Conservation (phyloP, 2,329 filamentous ascomycete species). For the Penicillium sclerotigenum region DNA sequence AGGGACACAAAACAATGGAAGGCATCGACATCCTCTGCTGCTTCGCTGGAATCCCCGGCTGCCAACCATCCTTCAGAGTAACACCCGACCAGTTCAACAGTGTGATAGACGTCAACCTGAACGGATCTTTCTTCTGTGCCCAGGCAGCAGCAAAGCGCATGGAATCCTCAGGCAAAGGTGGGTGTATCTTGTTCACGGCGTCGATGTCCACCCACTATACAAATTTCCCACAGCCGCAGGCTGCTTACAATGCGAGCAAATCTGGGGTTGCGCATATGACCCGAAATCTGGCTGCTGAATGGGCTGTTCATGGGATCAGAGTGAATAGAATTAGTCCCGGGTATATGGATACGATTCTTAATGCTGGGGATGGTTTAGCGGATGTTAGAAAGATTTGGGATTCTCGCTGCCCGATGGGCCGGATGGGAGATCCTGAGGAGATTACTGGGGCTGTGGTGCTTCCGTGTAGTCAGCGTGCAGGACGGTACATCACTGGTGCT, state of each 20-base stretch:
- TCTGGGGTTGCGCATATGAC: conserved; percentile 63
- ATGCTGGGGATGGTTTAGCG: conserved; percentile 60
- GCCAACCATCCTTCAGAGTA: conserved; percentile 60
- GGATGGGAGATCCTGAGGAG: conserved; percentile 64
- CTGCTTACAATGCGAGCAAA: conserved; percentile 70
- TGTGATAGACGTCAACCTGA: conserved; percentile 69
- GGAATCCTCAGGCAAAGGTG: conserved; percentile 41
- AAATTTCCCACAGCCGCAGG: conserved; percentile 71
- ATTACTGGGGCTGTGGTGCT: conserved; percentile 61
- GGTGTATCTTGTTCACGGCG: conserved; percentile 57
- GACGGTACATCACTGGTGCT: conserved; percentile 65
- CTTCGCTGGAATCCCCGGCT: conserved; percentile 67
- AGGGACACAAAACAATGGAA: conserved; percentile 41
- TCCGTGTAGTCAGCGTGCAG: conserved; percentile 55
- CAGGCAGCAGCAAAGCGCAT: conserved; percentile 56
- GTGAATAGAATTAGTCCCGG: conserved; percentile 70
- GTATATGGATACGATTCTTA: conserved; percentile 75
- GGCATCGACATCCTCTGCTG: conserved; percentile 57
- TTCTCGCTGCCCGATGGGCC: conserved; percentile 58
- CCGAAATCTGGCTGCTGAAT: conserved; percentile 67
- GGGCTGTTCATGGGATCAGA: conserved; percentile 66
- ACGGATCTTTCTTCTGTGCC: conserved; percentile 66
- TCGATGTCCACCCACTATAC: conserved; percentile 66
- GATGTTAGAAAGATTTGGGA: conserved; percentile 56
- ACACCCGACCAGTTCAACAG: conserved; percentile 57